Conservation (phyloP, 805 yeast species). For the Kuraishia ogatae region DNA sequence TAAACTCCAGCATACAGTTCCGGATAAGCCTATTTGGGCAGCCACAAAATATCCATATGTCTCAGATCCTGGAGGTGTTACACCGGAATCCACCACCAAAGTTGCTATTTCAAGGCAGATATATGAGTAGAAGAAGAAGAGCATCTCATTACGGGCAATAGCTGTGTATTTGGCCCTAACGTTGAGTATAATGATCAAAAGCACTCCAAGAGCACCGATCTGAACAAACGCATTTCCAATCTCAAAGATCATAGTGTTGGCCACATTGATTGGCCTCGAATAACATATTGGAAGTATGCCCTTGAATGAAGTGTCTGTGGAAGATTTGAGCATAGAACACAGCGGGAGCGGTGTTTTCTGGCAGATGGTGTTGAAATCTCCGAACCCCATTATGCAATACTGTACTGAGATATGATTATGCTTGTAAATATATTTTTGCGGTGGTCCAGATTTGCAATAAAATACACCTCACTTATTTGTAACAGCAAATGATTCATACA, state of each 20-base stretch:
- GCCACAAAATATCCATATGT: constrained; percentile 80
- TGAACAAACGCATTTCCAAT: constrained; percentile 83
- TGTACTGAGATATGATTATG: no score
- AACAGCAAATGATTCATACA: no score
- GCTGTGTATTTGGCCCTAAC: constrained; percentile 87
- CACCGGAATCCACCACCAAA: constrained; percentile 85
- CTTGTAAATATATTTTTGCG: no score
- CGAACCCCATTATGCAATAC: constrained; percentile 44
- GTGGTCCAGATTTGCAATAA: no score
- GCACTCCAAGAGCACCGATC: constrained; percentile 58
- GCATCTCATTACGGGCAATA: constrained; percentile 84
- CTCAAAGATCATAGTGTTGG: constrained; percentile 87
- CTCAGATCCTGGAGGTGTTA: constrained; percentile 73
- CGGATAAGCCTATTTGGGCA: constrained; percentile 65
- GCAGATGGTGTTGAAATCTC: constrained; percentile 58
- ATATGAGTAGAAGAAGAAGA: constrained; percentile 57
- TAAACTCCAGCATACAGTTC: constrained; percentile 63
- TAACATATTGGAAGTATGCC: constrained; percentile 78
- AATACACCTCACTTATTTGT: no score
- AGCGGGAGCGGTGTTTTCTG: constrained; percentile 64
- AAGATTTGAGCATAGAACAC: constrained; percentile 64
- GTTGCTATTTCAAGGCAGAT: constrained; percentile 53
- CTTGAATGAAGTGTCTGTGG: constrained; percentile 23
- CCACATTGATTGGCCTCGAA: constrained; percentile 77
- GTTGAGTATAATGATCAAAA: constrained; percentile 65